Evolutionary conservation across 176 grass and related monocot species (phyloP).

Genomic region (Lolium rigidum): DNA sequence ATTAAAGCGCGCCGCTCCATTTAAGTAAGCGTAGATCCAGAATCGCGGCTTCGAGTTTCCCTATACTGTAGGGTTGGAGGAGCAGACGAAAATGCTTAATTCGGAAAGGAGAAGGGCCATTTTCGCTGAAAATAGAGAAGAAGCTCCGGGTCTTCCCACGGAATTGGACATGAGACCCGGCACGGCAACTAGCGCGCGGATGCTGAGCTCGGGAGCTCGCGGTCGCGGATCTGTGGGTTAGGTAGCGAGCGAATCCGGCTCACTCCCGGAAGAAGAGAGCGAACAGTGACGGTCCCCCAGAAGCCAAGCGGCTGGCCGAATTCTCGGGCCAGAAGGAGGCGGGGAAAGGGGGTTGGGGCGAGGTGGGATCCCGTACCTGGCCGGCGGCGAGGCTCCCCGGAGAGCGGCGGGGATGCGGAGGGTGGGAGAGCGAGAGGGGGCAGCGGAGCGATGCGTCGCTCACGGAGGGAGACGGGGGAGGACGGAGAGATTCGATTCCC

Average conservation of each 20-base stretch:
- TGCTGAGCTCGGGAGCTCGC: neutral
- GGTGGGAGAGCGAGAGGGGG: neutral
- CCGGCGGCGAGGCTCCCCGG: slow-evolving; percentile 18
- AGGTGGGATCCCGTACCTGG: slow-evolving; percentile 32
- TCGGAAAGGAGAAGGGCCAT: neutral
- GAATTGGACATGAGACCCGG: neutral
- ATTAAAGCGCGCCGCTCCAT: neutral
- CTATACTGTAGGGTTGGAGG: neutral
- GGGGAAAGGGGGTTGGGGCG: neutral
- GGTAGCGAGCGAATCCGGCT: neutral
- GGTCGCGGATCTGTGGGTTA: slow-evolving; percentile 35
- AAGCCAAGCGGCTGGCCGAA: slow-evolving; percentile 1
- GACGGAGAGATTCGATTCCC: slow-evolving; percentile 49
- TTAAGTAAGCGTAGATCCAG: slow-evolving; percentile 32
- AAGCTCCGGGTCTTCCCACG: neutral
- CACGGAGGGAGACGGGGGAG: neutral
- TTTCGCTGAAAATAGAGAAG: neutral
- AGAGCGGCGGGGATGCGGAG: slow-evolving; percentile 15
- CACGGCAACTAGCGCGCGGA: neutral
- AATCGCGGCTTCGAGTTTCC: neutral
- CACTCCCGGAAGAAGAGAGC: neutral
- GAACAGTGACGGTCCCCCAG: neutral
- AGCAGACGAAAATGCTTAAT: neutral
- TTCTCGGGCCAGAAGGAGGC: neutral
- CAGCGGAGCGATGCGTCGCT: slow-evolving; percentile 28